Conservation (phyloP, 2,329 filamentous ascomycete species). For the Bipolaris gigantea region DNA sequence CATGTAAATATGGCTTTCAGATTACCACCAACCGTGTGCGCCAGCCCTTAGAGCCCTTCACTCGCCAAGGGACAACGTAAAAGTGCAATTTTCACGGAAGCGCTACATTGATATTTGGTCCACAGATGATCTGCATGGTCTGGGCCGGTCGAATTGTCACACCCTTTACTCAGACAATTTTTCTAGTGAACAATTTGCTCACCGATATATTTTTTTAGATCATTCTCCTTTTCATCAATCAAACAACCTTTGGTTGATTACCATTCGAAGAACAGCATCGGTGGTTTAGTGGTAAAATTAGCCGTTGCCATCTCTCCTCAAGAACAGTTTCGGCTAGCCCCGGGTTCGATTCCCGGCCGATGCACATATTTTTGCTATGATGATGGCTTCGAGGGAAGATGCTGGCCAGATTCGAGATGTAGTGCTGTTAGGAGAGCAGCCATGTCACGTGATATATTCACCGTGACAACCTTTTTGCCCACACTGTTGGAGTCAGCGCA, state of each 20-base stretch:
- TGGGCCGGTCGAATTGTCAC: neutral
- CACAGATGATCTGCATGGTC: neutral
- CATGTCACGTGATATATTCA: neutral
- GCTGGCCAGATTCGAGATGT: neutral
- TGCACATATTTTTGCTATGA: slow-evolving; percentile 10
- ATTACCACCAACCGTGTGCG: neutral
- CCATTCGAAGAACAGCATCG: slow-evolving; percentile 4
- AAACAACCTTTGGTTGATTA: neutral
- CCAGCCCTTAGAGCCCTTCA: neutral
- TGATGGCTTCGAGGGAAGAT: too few relatives aligned
- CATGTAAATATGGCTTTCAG: too few relatives aligned
- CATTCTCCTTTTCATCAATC: neutral
- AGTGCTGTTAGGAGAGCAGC: neutral
- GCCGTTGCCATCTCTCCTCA: slow-evolving; percentile 14
- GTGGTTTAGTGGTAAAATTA: slow-evolving; percentile 24
- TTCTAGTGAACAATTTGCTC: too few relatives aligned
- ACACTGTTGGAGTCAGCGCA: too few relatives aligned
- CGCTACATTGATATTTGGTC: neutral
- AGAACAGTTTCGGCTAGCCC: slow-evolving; percentile 14
- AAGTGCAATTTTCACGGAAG: neutral
- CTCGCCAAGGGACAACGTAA: too few relatives aligned
- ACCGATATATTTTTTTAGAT: too few relatives aligned
- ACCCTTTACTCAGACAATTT: too few relatives aligned
- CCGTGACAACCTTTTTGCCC: too few relatives aligned
- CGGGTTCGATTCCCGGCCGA: slow-evolving; percentile 20